Base-by-base conservation (phyloP, 768 basidiomycete species). In the Lactarius quietus region DNA sequence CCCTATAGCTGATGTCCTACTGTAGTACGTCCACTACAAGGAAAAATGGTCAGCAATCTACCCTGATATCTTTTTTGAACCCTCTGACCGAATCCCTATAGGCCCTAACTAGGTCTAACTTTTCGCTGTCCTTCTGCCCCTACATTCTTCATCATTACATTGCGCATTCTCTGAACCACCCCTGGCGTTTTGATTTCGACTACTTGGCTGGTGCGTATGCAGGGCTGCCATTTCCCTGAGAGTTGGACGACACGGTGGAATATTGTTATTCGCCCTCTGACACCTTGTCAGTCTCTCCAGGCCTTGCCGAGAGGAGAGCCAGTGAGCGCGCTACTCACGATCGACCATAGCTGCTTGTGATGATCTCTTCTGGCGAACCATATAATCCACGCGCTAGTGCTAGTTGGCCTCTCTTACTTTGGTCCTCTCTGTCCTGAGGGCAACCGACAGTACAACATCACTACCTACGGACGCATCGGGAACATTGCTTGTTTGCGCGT, bases 1-100 rank as follows among this genome's bases (percentile, higher is more conserved):
- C 43, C 10, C 3, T 83, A 84, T 64, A 92, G 93, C 68, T 87
- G 88, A 0, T 93, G 83, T 88, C 90, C 7, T 92, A 93, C 73
- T 90, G 92, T 65, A 90, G 91, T 91, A 51, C 29, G 63, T 10
- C 20, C 43, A 7, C 26, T 28, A 20, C n/a, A 52, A 38, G 26
- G 10, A 9, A n/a, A 33, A 38, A 4, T 12, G 59, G 33, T 57
- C 17, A 18, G 77, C 76, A 76, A 60, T 84, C 29, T 71, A 90
- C 0, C 87, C 78, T 41, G 82, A 85, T 65, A 87, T 94, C 74
- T 78, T 80, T 9, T 92, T 92, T 70, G 75, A 81, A 15, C 65
- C 83, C 39, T 74, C 67, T 0, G n/a, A 28, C 1, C 76, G 73
- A 9, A 78, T 88, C 67, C 80, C 82, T 0, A 52, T 77, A 35